Conservation (phyloP, 805 yeast genomes). For the Metschnikowia orientalis region DNA sequence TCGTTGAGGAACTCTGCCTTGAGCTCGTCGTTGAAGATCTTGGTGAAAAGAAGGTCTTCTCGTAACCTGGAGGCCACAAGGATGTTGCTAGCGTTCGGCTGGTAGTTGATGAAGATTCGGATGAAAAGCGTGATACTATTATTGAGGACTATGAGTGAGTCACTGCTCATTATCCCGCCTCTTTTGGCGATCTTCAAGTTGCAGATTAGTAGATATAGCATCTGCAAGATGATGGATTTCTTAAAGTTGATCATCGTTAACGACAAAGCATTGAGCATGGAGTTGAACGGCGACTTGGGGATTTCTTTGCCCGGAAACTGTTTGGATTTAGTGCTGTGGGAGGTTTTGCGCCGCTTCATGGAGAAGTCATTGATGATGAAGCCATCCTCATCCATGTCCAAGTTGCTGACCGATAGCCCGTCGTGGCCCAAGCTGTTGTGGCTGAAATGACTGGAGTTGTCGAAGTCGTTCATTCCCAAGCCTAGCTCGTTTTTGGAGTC, state of each 20-base stretch:
- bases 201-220: conserved; percentile 40
- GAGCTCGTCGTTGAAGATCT: conserved; percentile 37
- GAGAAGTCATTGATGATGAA: conserved; percentile 42
- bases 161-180: conserved; percentile 18
- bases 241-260: conserved; percentile 41
- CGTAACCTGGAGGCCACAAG: conserved; percentile 17
- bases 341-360: conserved; percentile 24
- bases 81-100: conserved; percentile 13
- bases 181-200: conserved; percentile 34
- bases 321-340: conserved; percentile 16
- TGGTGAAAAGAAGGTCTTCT: conserved; percentile 36
- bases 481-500: conserved; percentile 11
- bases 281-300: conserved; percentile 38
- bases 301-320: conserved; percentile 18
- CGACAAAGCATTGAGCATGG: conserved; percentile 40
- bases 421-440: conserved; percentile 2
- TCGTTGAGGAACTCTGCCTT: conserved; percentile 35
- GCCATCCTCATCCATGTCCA: conserved; percentile 44
- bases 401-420: conserved; percentile 17
- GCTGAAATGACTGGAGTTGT: conserved; percentile 5
- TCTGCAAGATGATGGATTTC: conserved; percentile 39
- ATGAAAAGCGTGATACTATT: conserved; percentile 30
- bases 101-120: conserved; percentile 37
- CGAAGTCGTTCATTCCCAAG: conserved; percentile 1
- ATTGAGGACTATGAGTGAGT: conserved; percentile 14